Evolutionary conservation across 345 rosid genomes (phyloP).

Genomic region (Sonneratia caseolaris): DNA sequence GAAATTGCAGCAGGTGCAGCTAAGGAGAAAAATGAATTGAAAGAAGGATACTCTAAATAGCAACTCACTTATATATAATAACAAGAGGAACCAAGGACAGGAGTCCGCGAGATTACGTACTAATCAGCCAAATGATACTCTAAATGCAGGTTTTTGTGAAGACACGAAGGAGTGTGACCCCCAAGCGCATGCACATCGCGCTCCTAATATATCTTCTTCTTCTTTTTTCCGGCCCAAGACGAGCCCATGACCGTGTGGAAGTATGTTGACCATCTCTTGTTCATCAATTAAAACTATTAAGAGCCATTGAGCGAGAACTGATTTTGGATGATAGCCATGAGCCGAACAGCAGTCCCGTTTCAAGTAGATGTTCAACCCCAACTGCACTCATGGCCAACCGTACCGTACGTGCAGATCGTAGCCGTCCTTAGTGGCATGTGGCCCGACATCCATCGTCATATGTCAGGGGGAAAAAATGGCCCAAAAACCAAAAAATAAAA

Average conservation of each 20-base stretch:
- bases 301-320: conserved; percentile 46
- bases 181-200: background rate
- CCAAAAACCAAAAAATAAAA: no score
- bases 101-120: background rate
- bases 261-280: background rate
- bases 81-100: background rate
- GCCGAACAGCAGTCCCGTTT: conserved; percentile 17
- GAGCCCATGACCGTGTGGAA: background rate
- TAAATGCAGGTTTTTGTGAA: background rate
- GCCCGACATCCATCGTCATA: no score
- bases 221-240: background rate
- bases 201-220: background rate
- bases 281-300: conserved; percentile 5
- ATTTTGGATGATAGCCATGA: conserved; percentile 59
- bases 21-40: no score
- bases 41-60: no score
- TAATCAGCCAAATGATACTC: background rate
- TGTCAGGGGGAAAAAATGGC: no score
- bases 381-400: no score
- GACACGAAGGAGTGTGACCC: background rate
- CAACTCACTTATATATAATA: no score
- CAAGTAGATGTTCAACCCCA: no score
- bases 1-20: no score
- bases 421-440: no score
- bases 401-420: no score